A percentile compares a stretch with the other conserved stretches of the same genome.
Evolutionary conservation across 2,329 filamentous ascomycete species (phyloP).

Genomic region (Trichoderma sp.): DNA sequence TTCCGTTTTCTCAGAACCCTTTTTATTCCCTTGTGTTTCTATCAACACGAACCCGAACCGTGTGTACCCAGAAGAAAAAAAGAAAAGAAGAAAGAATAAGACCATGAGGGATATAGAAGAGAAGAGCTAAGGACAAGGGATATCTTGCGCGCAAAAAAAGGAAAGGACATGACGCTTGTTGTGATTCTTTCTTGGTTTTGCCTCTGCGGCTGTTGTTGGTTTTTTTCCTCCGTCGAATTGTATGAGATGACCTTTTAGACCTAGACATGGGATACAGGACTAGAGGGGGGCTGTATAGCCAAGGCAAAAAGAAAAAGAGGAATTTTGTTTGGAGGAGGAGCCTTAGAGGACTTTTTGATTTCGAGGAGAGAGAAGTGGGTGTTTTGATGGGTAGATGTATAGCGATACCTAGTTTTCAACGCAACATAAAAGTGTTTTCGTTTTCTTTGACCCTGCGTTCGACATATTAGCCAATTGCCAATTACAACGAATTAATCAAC

Average conservation of each 20-base stretch:
- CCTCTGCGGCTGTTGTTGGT: neutral
- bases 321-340: neutral
- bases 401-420: conserved; percentile 14
- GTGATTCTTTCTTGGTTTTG: neutral
- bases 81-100: neutral
- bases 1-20: neutral
- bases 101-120: conserved; percentile 1
- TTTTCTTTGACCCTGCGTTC: neutral
- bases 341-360: neutral
- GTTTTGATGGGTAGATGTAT: neutral
- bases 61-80: neutral
- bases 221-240: neutral
- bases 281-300: conserved; percentile 11
- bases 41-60: neutral
- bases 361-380: neutral
- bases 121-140: neutral
- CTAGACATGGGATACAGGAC: conserved; percentile 15
- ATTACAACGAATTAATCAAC: neutral
- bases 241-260: conserved; percentile 17
- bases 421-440: neutral
- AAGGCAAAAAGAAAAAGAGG: neutral
- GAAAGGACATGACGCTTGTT: neutral
- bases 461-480: neutral
- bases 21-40: conserved; percentile 4
- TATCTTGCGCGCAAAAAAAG: neutral